Base-by-base conservation (phyloP, 306 rosid genomes). In the Amphicarpaea edgeworthii region DNA sequence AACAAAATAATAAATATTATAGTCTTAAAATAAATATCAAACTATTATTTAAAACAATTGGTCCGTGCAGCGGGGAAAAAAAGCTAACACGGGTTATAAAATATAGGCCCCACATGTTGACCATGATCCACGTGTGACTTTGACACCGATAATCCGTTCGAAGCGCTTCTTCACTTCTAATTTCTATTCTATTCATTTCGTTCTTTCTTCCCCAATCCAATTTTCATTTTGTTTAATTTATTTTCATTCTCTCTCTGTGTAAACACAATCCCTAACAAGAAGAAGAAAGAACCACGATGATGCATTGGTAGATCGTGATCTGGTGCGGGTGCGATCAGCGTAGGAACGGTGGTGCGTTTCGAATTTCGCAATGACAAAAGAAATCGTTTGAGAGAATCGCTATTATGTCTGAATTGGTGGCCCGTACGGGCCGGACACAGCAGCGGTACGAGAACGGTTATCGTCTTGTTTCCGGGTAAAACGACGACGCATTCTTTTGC, bases 381-480 rank as follows among this genome's bases (percentile, higher is more conserved):
- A 66, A 62, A 60, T n/a, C 42, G 37, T 34, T 57, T 50, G 42
- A 40, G 26, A 28, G 67, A 40, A 68, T 45, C 49, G 70, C 62
- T 80, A 85, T 50, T 46, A 91, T 91, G 97, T 87, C 90, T 84
- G 92, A 81, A 68, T 79, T 91, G 82, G 97, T 91, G 81, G 97
- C 97, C 75, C 97, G 97, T 57, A 91, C 97, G 84, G 97, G 97
- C 77, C 93, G 97, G 77, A 92, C 81, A 71, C 97, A 86, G 66
- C 97, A 91, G 77, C 90, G 92, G 7, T 91, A 91, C 85, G 92
- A 91, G 83, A 72, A 77, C 37, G 97, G 97, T 41, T 87, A 76
- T 83, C 97, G 97, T 76, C 97, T 91, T 81, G 90, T 91, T 57
- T 87, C 97, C n/a, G 97, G 97, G 97, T 91, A 87, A 73, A 3